Base-by-base conservation (phyloP, 1,284 basidiomycete genomes). In the Cryptococcus wingfieldii region DNA sequence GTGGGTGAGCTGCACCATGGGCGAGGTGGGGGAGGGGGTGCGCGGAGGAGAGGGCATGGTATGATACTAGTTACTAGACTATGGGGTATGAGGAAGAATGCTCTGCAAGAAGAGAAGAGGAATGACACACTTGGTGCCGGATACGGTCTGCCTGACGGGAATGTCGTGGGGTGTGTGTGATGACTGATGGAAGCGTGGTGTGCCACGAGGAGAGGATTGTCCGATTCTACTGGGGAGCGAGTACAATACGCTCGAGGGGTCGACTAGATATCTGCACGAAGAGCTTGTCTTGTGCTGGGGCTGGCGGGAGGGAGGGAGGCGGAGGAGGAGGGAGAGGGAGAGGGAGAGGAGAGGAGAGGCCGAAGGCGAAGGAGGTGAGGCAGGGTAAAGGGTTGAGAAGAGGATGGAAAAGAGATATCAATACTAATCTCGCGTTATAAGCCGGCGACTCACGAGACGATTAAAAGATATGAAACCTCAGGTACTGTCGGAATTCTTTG, bases 1-100 rank as follows among this genome's bases (percentile, higher is more conserved):
- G 9, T 66, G 53, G 16, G 62, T 65, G n/a, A 67, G 23, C 34
- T 49, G 51, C 41, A 62, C 52, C 4, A 42, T 19, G 6, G 56
- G 58, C n/a, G 49, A 45, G 12, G 49, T 27, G 23, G 47, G 51
- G 54, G 56, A 42, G 57, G 58, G 12, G 59, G 51, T 38, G 34
- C 46, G 13, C n/a, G 56, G 54, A n/a, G 47, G 23, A 34, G 51
- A 52, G 5, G 50, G 28, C 42, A 51, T 51, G 27, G 4, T 47
- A 12, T 3, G 18, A 6, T n/a, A 47, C 28, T n/a, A 34, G 46
- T 28, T 31, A 47, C 46, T 50, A 50, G 48, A 50, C 37, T 38
- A 38, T 38, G 48, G 38, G 38, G 18, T 18, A 38, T 28, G 12
- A 38, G 8, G 18, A 38, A 6, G 4, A 14, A 23, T n/a, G 1